Percentiles rank a stretch among this genome's conserved stretches.
Evolutionary conservation across 371 early-diverging fungal species (phyloP).

Genomic region (Syncephalis plumigaleata): DNA sequence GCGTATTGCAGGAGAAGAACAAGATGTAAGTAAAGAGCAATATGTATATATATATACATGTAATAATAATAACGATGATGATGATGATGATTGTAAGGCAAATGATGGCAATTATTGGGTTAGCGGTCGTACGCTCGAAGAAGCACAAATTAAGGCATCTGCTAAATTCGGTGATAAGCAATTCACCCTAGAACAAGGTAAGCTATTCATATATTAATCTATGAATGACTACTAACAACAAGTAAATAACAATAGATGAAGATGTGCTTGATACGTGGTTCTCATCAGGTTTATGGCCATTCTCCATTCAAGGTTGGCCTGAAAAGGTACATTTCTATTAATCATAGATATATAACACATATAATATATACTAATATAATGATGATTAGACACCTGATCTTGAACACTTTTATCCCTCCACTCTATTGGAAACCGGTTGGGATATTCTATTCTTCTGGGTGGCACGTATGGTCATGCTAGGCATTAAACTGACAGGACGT

Average conservation of each 20-base stretch:
- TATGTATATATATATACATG: too few relatives aligned
- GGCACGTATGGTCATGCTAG: slow-evolving; percentile 99
- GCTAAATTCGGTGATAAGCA: slow-evolving; percentile 46
- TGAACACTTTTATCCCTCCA: slow-evolving; percentile 80
- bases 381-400: slow-evolving; percentile 50
- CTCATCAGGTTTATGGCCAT: slow-evolving; percentile 98
- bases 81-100: too few relatives aligned
- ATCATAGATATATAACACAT: slow-evolving; percentile 12
- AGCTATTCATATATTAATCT: too few relatives aligned
- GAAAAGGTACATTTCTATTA: too few relatives aligned
- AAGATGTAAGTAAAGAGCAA: slow-evolving; percentile 18
- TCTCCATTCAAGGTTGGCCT: slow-evolving; percentile 97
- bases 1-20: slow-evolving; percentile 43
- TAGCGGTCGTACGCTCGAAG: slow-evolving; percentile 63
- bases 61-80: too few relatives aligned
- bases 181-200: slow-evolving; percentile 39
- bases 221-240: too few relatives aligned
- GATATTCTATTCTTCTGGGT: slow-evolving; percentile 99
- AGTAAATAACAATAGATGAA: slow-evolving; percentile 33
- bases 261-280: slow-evolving; percentile 99
- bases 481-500: slow-evolving; percentile 85
- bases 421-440: slow-evolving; percentile 95
- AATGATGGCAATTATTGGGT: slow-evolving; percentile 69
- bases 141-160: slow-evolving; percentile 58
- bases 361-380: slow-evolving; percentile 6